Conservation (phyloP, 2,329 filamentous ascomycete genomes). For the Metarhizium guizhouense region DNA sequence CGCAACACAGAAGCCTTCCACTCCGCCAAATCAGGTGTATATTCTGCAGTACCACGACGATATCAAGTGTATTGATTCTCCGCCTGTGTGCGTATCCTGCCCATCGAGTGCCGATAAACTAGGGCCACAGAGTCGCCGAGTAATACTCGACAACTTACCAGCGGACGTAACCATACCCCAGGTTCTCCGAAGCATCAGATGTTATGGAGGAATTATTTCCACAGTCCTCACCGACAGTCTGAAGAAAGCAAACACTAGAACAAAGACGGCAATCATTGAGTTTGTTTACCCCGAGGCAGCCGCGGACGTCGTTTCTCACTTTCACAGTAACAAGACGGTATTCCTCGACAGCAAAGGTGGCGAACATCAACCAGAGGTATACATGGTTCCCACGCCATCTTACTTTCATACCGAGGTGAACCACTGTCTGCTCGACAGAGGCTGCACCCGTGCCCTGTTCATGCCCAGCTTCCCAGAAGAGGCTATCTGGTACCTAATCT, state of each 20-base stretch:
- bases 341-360: neutral
- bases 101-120: too few relatives aligned
- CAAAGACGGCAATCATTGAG: conserved; percentile 12
- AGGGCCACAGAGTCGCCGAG: conserved; percentile 10
- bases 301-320: neutral
- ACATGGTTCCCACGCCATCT: conserved; percentile 9
- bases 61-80: neutral
- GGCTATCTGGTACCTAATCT: conserved; percentile 14
- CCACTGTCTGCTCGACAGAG: neutral
- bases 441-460: conserved; percentile 8
- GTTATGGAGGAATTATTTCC: conserved; percentile 7
- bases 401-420: neutral
- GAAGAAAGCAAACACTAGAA: neutral
- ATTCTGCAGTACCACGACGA: conserved; percentile 6
- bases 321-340: neutral
- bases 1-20: neutral
- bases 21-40: neutral
- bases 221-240: conserved; percentile 4
- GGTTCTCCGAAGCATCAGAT: conserved; percentile 11
- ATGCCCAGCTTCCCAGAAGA: conserved; percentile 11
- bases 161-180: conserved; percentile 4
- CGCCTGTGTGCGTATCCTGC: conserved; percentile 1
- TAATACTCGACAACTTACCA: conserved; percentile 16
- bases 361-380: conserved; percentile 1
- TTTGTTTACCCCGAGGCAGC: conserved; percentile 9